These are phyloP conservation scores for Wickerhamiella bombiphila DNA, from an alignment of 805 yeast genomes.

Conservation along the genomic window DNA sequence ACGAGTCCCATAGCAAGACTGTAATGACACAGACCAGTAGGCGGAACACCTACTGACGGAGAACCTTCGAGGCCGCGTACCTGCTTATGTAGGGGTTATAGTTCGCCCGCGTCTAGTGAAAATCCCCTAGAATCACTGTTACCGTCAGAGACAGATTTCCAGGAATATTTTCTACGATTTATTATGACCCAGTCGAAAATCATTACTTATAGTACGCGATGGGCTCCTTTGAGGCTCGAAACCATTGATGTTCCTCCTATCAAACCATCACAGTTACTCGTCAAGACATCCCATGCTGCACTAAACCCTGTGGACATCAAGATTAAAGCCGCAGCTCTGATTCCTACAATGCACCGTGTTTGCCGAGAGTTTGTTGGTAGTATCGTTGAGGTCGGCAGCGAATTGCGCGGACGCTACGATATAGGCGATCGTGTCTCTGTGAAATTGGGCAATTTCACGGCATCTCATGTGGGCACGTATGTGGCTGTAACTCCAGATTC, in stretches of 20 bases:
- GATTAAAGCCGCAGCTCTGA: constrained; percentile 21
- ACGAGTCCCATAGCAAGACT: too few species aligned
- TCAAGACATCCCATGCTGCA: constrained; percentile 44
- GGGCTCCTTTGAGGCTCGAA: not conserved
- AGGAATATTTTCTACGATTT: too few species aligned
- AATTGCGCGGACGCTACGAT: constrained; percentile 25
- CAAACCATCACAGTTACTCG: constrained; percentile 22
- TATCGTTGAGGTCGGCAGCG: constrained; percentile 40
- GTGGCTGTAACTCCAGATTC: constrained; percentile 36
- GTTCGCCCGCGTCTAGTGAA: too few species aligned
- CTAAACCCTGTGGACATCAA: constrained; percentile 54
- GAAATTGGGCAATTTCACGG: constrained; percentile 20
- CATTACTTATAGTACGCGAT: not conserved
- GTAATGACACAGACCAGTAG: too few species aligned
- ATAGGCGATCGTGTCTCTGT: constrained; percentile 60
- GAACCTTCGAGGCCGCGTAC: too few species aligned
- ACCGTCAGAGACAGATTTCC: too few species aligned
- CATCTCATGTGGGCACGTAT: constrained; percentile 30
- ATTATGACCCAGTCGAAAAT: not conserved
- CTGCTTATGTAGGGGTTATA: too few species aligned
- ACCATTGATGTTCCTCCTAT: not conserved
- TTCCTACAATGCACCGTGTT: constrained; percentile 17
- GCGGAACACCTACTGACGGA: too few species aligned
- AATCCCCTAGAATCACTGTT: too few species aligned
- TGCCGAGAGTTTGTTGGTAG: constrained; percentile 61